Conservation (phyloP, 2,329 filamentous ascomycete species). For the Emydomyces testavorans region DNA sequence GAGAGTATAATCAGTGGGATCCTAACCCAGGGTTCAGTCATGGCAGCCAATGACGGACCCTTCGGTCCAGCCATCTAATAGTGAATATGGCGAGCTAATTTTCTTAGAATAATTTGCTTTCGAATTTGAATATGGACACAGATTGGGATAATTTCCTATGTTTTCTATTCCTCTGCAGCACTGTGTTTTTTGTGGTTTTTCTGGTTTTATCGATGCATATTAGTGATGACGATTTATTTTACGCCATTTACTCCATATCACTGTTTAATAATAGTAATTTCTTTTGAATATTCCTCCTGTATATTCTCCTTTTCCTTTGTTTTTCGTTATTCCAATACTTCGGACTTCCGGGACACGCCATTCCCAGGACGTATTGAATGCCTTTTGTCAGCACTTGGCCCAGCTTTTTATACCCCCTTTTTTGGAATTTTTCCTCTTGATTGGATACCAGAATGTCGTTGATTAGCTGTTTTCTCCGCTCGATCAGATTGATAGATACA, state of each 20-base stretch:
- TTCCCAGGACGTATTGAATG: background rate
- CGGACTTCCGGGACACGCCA: background rate
- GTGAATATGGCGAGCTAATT: background rate
- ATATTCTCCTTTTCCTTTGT: constrained; percentile 6
- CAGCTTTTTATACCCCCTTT: constrained; percentile 7
- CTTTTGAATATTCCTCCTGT: constrained; percentile 17
- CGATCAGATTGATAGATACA: constrained; percentile 3
- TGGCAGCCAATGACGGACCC: constrained; percentile 10
- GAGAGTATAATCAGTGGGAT: constrained; percentile 31
- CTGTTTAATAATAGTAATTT: constrained; percentile 21
- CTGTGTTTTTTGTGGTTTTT: background rate
- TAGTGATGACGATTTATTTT: constrained; percentile 14
- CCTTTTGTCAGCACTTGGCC: background rate
- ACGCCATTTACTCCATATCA: constrained; percentile 6
- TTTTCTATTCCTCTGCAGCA: background rate
- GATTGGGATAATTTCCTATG: constrained; percentile 1
- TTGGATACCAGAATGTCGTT: constrained; percentile 7
- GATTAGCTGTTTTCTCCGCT: background rate
- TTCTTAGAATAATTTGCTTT: background rate
- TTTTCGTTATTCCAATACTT: too few relatives aligned
- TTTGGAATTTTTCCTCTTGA: background rate
- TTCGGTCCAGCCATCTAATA: constrained; percentile 17
- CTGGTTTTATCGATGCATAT: constrained; percentile 11
- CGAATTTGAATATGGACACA: background rate
- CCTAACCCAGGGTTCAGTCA: constrained; percentile 1